A percentile compares a stretch with the other conserved stretches of the same genome.
phyloP scores from a whole-genome alignment of 371 early-diverging fungal genomes.

The Mortierella sp. region DNA sequence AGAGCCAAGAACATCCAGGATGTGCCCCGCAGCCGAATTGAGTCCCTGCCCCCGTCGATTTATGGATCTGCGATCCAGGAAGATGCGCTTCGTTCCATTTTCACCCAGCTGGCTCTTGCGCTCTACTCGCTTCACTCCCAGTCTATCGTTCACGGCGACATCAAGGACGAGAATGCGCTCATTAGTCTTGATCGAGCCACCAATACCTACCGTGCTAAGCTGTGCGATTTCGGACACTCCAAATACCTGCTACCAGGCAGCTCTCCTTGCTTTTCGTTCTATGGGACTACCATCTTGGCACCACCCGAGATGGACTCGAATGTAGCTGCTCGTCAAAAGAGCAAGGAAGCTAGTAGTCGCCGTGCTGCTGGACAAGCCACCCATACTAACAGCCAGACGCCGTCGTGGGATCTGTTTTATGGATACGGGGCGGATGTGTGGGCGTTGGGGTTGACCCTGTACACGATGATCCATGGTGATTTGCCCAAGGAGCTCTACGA shows the following conservation, averaged over 20 bases:
- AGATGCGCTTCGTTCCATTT: slow-evolving; percentile 36
- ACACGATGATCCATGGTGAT: slow-evolving; percentile 53
- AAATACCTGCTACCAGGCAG: slow-evolving; percentile 30
- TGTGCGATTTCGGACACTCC: slow-evolving; percentile 57
- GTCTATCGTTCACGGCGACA: slow-evolving; percentile 48
- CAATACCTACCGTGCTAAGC: slow-evolving; percentile 36
- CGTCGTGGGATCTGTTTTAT: slow-evolving; percentile 31
- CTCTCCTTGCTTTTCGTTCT: slow-evolving; percentile 33
- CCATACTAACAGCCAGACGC: not conserved
- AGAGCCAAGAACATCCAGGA: slow-evolving; percentile 37
- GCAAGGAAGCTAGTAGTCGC: slow-evolving; percentile 18
- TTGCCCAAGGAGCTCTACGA: slow-evolving; percentile 44
- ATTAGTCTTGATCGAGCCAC: slow-evolving; percentile 31
- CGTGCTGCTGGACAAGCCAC: not conserved
- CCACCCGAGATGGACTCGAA: slow-evolving; percentile 58
- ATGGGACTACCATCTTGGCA: slow-evolving; percentile 49
- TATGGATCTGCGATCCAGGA: slow-evolving; percentile 38
- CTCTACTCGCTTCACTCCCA: slow-evolving; percentile 48
- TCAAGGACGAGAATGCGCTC: slow-evolving; percentile 57
- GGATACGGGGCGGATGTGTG: slow-evolving; percentile 55
- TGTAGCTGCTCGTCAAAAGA: slow-evolving; percentile 26
- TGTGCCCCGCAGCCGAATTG: slow-evolving; percentile 14
- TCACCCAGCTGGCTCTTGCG: slow-evolving; percentile 39
- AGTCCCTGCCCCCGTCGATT: slow-evolving; percentile 11
- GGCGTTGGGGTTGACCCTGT: slow-evolving; percentile 47